Conservation (phyloP, 2,329 filamentous ascomycete genomes). For the Xylariomycetidae sp. region DNA sequence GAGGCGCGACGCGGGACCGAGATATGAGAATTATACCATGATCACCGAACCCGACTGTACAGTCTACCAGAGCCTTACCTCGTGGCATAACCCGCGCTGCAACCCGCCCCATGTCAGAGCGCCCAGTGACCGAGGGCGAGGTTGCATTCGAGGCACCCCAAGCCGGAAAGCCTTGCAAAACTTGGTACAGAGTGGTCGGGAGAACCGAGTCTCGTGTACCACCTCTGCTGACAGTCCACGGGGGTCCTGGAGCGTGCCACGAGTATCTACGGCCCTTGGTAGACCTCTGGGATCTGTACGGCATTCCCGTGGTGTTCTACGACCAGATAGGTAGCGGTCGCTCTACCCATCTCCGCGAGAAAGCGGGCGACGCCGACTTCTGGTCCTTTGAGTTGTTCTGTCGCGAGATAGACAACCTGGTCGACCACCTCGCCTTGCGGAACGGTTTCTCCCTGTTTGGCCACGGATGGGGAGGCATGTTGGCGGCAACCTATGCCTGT, state of each 20-base stretch:
- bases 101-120: too few species aligned
- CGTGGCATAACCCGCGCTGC: too few species aligned
- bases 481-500: constrained; percentile 12
- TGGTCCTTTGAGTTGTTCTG: constrained; percentile 19
- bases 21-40: too few species aligned
- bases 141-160: neutral
- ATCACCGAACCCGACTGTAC: too few species aligned
- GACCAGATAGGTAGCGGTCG: constrained; percentile 45
- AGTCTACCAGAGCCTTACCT: too few species aligned
- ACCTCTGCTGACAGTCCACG: constrained; percentile 12
- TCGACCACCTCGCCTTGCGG: constrained; percentile 11
- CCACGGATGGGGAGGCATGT: constrained; percentile 18
- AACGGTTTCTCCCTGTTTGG: constrained; percentile 13
- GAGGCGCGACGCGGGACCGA: too few species aligned
- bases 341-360: constrained; percentile 40
- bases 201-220: too few species aligned
- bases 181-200: constrained; percentile 10
- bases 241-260: constrained; percentile 38
- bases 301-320: constrained; percentile 34
- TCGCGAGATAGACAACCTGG: constrained; percentile 17
- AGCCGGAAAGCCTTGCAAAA: constrained; percentile 2
- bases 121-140: neutral
- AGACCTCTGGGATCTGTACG: constrained; percentile 32
- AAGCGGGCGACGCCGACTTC: constrained; percentile 25
- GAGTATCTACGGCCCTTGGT: constrained; percentile 57